Conservation (phyloP, 2,329 filamentous ascomycete genomes). For the Elsinoe batatas region DNA sequence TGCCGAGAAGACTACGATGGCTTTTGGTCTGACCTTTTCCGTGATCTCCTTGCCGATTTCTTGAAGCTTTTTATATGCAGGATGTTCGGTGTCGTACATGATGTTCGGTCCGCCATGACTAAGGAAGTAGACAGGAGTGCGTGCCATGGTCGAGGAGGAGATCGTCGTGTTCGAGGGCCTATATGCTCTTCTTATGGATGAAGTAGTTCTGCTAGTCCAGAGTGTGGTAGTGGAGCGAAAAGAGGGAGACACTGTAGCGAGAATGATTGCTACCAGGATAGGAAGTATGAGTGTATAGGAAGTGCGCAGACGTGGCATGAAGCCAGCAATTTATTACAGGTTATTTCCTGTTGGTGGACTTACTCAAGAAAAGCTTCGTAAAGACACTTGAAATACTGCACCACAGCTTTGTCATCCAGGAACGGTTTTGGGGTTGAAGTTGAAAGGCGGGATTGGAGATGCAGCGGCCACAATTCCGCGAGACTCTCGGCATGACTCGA, state of each 20-base stretch:
- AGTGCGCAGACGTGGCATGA: not conserved
- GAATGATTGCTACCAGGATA: not conserved
- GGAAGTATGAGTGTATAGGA: not conserved
- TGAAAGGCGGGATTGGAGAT: not conserved
- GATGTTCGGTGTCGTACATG: conserved; percentile 59
- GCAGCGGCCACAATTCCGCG: not conserved
- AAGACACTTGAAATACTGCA: not conserved
- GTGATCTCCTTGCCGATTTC: conserved; percentile 61
- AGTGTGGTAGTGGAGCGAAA: not conserved
- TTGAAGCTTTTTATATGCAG: conserved; percentile 55
- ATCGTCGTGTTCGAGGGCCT: not conserved
- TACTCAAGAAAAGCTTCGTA: not conserved
- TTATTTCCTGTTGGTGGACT: not conserved
- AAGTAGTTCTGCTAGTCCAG: not conserved
- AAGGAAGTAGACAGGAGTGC: conserved; percentile 45
- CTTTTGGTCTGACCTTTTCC: conserved; percentile 57
- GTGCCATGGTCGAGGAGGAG: conserved; percentile 16
- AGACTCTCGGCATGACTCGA: not conserved
- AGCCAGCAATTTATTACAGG: not conserved
- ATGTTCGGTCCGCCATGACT: conserved; percentile 48
- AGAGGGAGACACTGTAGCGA: not conserved
- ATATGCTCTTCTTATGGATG: not conserved
- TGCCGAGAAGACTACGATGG: conserved; percentile 65
- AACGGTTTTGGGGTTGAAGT: not conserved
- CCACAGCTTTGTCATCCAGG: conserved; percentile 2